Conservation (phyloP, 164 flowering plant genomes). For the Tetracentron sinense region DNA sequence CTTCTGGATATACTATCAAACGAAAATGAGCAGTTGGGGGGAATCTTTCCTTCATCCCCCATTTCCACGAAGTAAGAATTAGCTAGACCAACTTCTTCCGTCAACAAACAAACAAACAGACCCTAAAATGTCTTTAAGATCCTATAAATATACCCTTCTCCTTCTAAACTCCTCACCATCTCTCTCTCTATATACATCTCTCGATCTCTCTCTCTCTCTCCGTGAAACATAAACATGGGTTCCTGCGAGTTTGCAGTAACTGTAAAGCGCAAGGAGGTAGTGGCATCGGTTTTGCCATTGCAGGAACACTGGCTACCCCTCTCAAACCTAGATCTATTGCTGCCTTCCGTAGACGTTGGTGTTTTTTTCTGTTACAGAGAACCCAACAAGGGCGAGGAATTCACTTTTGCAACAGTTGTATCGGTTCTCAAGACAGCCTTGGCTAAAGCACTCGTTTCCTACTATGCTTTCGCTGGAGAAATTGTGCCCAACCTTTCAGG, state of each 20-base stretch:
- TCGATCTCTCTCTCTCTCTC: slow-evolving; percentile 3
- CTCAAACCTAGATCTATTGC: slow-evolving; percentile 46
- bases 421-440: slow-evolving; percentile 19
- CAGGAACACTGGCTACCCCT: slow-evolving; percentile 41
- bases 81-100: too few species aligned
- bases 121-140: too few species aligned
- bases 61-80: too few species aligned
- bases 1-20: too few species aligned
- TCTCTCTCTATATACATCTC: slow-evolving; percentile 5
- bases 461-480: slow-evolving; percentile 30
- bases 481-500: slow-evolving; percentile 17
- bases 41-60: too few species aligned
- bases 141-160: background rate
- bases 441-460: slow-evolving; percentile 19
- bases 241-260: slow-evolving; percentile 21
- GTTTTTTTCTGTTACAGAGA: slow-evolving; percentile 39
- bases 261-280: slow-evolving; percentile 22
- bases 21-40: too few species aligned
- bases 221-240: slow-evolving; percentile 5
- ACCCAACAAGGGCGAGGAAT: background rate
- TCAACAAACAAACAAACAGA: too few species aligned
- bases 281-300: slow-evolving; percentile 34
- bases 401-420: slow-evolving; percentile 8
- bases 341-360: slow-evolving; percentile 40
- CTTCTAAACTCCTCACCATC: background rate